phyloP scores from a whole-genome alignment of 2,329 filamentous ascomycete genomes.

The Geoglossum cookeanum region DNA sequence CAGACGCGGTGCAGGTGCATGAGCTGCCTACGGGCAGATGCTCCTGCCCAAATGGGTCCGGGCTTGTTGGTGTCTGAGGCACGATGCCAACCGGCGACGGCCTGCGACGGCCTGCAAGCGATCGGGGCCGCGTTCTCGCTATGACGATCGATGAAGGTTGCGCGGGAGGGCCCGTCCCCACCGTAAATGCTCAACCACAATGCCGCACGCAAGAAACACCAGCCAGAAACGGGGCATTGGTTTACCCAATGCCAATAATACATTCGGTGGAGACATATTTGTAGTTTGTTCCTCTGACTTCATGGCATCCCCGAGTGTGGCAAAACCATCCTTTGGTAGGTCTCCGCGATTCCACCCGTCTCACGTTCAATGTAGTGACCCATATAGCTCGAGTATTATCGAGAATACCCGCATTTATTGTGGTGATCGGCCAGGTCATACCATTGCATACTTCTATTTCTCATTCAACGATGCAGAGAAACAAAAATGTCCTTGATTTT shows the following conservation, averaged over 20 bases:
- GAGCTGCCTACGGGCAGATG: too few species aligned
- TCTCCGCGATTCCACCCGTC: constrained; percentile 18
- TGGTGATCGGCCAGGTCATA: too few species aligned
- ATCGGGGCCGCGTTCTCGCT: too few species aligned
- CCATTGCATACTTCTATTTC: constrained; percentile 24
- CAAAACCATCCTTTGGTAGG: constrained; percentile 20
- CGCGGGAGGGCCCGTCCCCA: too few species aligned
- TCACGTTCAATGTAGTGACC: constrained; percentile 1
- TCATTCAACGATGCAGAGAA: constrained; percentile 21
- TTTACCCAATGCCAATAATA: constrained; percentile 7
- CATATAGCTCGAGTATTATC: constrained; percentile 4
- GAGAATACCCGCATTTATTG: background rate
- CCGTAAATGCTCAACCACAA: too few species aligned
- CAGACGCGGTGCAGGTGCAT: too few species aligned
- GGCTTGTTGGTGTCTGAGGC: too few species aligned
- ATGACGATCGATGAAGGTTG: too few species aligned
- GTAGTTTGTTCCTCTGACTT: constrained; percentile 22
- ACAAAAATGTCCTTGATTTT: too few species aligned
- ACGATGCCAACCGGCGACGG: too few species aligned
- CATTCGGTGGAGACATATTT: constrained; percentile 5
- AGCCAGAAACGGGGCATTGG: constrained; percentile 11
- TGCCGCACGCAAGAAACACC: constrained; percentile 10
- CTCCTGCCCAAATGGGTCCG: too few species aligned
- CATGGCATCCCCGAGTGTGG: constrained; percentile 22
- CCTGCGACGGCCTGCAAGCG: too few species aligned